Evolutionary conservation across 176 grass and related monocot genomes (phyloP).

Genomic region (Tillandsia fasciculata): DNA sequence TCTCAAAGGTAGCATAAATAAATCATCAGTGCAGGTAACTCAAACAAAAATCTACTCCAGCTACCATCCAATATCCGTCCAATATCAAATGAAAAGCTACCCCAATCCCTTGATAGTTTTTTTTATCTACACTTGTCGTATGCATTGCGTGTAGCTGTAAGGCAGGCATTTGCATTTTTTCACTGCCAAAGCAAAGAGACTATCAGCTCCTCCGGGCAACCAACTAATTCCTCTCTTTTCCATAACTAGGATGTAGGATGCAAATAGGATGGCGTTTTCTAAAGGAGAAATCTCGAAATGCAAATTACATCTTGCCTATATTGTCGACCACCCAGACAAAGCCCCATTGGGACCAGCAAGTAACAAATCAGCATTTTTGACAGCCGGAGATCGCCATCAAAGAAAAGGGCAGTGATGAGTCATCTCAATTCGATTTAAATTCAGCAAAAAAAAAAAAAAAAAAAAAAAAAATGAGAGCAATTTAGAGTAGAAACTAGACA

Average conservation of each 20-base stretch:
- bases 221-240: neutral
- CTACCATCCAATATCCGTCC: no score
- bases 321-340: neutral
- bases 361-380: neutral
- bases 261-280: neutral
- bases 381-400: neutral
- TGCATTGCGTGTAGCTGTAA: neutral
- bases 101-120: neutral
- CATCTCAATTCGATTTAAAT: neutral
- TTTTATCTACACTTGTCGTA: neutral
- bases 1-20: neutral
- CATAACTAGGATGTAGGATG: neutral
- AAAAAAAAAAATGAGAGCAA: neutral
- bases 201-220: neutral
- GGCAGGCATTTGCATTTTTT: neutral
- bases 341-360: neutral
- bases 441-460: neutral
- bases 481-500: neutral
- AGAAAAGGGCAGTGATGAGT: neutral
- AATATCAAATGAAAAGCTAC: neutral
- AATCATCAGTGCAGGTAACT: neutral
- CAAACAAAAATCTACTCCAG: no score
- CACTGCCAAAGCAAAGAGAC: neutral
- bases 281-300: no score
- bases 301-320: neutral